phyloP scores from a whole-genome alignment of 1,139 yeast genomes.

The Schizosaccharomyces versatilis region DNA sequence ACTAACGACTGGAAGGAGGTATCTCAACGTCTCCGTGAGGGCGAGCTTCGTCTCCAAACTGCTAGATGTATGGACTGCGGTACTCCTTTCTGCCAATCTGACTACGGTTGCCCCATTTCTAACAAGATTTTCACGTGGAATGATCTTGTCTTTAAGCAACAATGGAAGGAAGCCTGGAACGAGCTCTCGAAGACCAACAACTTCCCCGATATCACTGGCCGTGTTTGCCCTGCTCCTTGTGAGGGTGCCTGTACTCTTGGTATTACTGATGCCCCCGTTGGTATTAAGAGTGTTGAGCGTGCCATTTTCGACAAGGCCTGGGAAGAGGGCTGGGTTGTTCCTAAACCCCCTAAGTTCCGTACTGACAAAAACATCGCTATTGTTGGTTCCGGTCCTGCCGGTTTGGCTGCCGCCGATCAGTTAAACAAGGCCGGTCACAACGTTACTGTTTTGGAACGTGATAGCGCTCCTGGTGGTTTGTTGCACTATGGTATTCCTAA shows the following conservation, averaged over 20 bases:
- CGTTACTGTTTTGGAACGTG: conserved; percentile 79
- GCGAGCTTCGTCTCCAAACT: conserved; percentile 72
- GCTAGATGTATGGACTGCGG: conserved; percentile 99
- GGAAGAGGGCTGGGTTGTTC: conserved; percentile 89
- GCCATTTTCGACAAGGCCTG: conserved; percentile 91
- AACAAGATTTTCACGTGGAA: conserved; percentile 96
- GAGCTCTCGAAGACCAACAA: conserved; percentile 87
- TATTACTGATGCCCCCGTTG: conserved; percentile 84
- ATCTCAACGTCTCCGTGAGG: conserved; percentile 57
- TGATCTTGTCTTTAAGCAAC: conserved; percentile 81
- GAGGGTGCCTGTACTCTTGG: conserved; percentile 96
- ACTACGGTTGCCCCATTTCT: conserved; percentile 93
- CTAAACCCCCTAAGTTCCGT: conserved; percentile 54
- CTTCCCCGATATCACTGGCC: conserved; percentile 95
- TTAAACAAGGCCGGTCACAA: conserved; percentile 85
- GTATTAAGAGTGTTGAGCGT: conserved; percentile 87
- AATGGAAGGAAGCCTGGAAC: conserved; percentile 87
- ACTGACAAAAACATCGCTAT: conserved; percentile 73
- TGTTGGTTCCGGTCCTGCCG: conserved; percentile 94
- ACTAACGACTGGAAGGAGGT: conserved; percentile 84
- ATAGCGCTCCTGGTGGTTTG: conserved; percentile 90
- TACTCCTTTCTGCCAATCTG: conserved; percentile 95
- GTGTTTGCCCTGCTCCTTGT: conserved; percentile 98
- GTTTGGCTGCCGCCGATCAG: conserved; percentile 90
- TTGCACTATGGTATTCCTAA: conserved; percentile 98